Percentiles rank a stretch among this genome's conserved stretches.
These are phyloP conservation scores for Trypanosoma cruzi DNA, from an alignment of 208 protist genomes.

Conservation along the genomic window DNA sequence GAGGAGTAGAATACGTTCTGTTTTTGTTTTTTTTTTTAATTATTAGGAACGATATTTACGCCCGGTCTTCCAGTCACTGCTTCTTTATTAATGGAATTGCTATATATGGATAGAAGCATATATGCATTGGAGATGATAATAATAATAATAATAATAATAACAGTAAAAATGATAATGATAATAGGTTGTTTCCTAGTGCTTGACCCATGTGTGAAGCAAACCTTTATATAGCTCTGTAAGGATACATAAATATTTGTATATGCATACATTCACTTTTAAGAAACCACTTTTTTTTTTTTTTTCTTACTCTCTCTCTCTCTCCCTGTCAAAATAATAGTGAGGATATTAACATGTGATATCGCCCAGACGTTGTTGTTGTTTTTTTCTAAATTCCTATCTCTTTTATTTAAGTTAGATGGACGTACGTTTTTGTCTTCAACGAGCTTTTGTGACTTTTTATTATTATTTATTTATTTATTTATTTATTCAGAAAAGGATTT, in stretches of 20 bases:
- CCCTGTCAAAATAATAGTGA: neutral
- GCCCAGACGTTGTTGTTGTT: too few species aligned
- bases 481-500: neutral
- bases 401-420: too few species aligned
- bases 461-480: neutral
- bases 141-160: neutral
- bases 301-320: neutral
- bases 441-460: neutral
- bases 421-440: neutral
- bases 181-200: too few species aligned
- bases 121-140: too few species aligned
- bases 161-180: neutral
- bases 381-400: too few species aligned
- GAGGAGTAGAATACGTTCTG: slow-evolving; percentile 2
- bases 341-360: too few species aligned
- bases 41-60: neutral
- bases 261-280: too few species aligned
- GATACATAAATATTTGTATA: neutral
- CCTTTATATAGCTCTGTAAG: too few species aligned
- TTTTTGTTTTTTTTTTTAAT: slow-evolving; percentile 10
- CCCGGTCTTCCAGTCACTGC: too few species aligned
- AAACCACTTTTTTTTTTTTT: neutral
- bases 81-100: too few species aligned
- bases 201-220: too few species aligned
- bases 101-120: too few species aligned